Conservation (phyloP, 176 grass and related monocot species). For the Thinopyrum elongatum region DNA sequence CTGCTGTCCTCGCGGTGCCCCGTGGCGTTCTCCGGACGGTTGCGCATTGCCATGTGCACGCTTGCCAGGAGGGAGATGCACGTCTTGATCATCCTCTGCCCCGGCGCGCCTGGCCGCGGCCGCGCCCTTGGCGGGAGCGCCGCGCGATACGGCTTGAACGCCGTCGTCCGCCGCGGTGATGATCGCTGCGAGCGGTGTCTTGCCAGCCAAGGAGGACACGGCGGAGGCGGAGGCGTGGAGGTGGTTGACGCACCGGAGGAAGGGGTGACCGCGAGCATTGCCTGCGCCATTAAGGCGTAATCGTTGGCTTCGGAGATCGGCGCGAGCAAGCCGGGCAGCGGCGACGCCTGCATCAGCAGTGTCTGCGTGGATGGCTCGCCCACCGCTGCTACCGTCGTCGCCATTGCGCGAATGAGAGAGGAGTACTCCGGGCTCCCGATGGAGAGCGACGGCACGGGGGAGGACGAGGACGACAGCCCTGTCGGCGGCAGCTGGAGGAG, state of each 20-base stretch:
- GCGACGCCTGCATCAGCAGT: neutral
- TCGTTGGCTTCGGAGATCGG: neutral
- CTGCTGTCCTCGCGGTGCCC: neutral
- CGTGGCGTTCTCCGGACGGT: neutral
- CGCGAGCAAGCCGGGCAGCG: neutral
- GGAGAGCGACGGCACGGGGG: conserved; percentile 43
- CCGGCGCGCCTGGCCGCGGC: neutral
- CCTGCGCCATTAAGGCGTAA: conserved; percentile 20
- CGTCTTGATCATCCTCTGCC: conserved; percentile 67
- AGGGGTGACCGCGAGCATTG: conserved; percentile 55
- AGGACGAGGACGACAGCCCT: conserved; percentile 37
- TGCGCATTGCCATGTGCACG: conserved; percentile 21
- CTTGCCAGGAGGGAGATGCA: conserved; percentile 30
- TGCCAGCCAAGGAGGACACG: neutral
- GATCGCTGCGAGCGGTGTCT: neutral
- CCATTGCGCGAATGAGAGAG: conserved; percentile 28
- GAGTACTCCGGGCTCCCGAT: conserved; percentile 61
- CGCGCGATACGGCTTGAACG: conserved; percentile 57
- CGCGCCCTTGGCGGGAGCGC: conserved; percentile 19
- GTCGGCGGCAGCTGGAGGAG: conserved; percentile 24
- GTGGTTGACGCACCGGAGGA: neutral
- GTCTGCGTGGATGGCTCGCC: conserved; percentile 9
- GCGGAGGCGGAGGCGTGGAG: neutral
- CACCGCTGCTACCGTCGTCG: neutral
- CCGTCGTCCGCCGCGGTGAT: neutral